Evolutionary conservation across 495 filamentous ascomycete species (phyloP), one percentile per base, ranked within the genome.

Genomic region (Hypoxylon subgilvum): DNA sequence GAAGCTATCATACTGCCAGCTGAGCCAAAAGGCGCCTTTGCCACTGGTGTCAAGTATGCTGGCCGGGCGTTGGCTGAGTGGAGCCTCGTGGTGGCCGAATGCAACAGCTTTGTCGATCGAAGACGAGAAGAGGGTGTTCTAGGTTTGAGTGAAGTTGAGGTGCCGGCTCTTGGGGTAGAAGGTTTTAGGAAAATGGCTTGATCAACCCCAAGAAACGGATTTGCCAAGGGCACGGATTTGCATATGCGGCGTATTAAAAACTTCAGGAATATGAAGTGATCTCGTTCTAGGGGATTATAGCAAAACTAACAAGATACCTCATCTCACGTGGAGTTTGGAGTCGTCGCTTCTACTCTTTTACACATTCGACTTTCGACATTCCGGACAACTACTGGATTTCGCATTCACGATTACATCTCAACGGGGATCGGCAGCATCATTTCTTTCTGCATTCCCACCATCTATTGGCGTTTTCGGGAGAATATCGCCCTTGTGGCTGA

Each of bases 51-150:
- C 52, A 90, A 86, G 57, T 97, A 98, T 71, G 79, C 85, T 5
- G 94, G 94, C 1, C 84, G 93, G 38, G 91, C 94, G 1, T 79
- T 98, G 43, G 92, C 93, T 1, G 94, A 98, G 72, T 98, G 94
- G 94, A 77, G 84, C 10, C 73, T 90, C 16, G 83, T 97, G 28
- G 86, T 97, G 6, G 79, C 80, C 18, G 94, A 98, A 70, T 92
- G 87, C 74, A 92, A 97, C 68, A 90, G 86, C 66, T 98, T 98
- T 72, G 89, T 93, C 39, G 90, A 96, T 22, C 81, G 93, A 21
- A 82, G 94, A 52, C 88, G 86, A 56, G 86, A 85, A 31, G 94
- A 98, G 72, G 94, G 94, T 39, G 88, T 96, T 10, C 84, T 90
- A 6, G 75, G 74, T 5, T 80, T 93, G 64, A 82, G 76, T 41